Base-by-base conservation (phyloP, 192 early-diverging fungal genomes). In the Coemansia sp. region DNA sequence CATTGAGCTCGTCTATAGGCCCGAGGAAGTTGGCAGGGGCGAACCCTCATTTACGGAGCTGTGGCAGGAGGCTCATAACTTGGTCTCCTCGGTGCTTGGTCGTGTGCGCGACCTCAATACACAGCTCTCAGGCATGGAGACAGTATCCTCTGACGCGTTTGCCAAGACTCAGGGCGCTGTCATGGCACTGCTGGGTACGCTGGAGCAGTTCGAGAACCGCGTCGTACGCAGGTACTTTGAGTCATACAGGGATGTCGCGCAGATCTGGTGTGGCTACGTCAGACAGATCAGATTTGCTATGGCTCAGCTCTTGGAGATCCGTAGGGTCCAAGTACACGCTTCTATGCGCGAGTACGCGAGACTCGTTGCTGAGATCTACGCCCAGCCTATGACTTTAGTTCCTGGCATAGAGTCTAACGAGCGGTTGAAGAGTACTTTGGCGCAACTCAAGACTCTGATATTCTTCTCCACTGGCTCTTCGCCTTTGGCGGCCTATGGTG, bases 1-100 rank as follows among this genome's bases (percentile, higher is more conserved):
- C 16, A 85, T 85, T 11, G 82, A 80, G 70, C 78, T 76, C 0
- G 82, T 85, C 16, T 77, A 72, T 44, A 74, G 82, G 33, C 82
- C 81, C 0, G 1, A 33, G 8, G 29, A 24, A 2, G 20, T 12
- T 9, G 5, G 12, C 8, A 16, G 24, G 15, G 40, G 41, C 27
- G 69, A 65, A 9, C 63, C 57, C 18, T 40, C 63, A 38, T 85
- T 85, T 55, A 66, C 66, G 8, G 82, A 80, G 72, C 78, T 85
- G 64, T 85, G 82, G 82, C 77, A 80, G 38, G 82, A 85, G 43
- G 75, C 75, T 2, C 71, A 69, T 51, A 74, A 36, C 7, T 72
- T 85, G 5, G 44, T 20, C n/a, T 24, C 38, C 4, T 65, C 61
- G 18, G 71, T 78, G 11, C 33, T 73, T 2, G 71, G 59, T 5